Conservation (phyloP, 768 basidiomycete genomes). For the Pleurotus cornucopiae region DNA sequence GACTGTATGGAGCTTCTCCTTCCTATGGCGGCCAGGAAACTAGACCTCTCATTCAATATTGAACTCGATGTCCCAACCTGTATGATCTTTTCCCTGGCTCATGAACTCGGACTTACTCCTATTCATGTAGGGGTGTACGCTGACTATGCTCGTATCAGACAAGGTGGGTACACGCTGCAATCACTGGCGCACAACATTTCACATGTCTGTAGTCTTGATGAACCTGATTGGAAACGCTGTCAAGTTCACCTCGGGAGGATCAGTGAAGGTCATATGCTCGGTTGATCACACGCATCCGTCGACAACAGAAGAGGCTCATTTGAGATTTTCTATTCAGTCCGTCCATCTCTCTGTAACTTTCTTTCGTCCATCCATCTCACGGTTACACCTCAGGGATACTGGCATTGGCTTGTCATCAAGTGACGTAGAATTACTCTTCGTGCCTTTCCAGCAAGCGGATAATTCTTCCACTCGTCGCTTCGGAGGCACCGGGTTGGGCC, state of each 20-base stretch:
- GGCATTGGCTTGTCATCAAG: conserved; percentile 67
- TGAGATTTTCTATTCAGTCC: conserved; percentile 68
- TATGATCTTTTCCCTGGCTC: conserved; percentile 22
- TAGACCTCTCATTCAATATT: conserved; percentile 72
- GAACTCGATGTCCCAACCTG: conserved; percentile 62
- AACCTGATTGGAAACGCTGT: conserved; percentile 76
- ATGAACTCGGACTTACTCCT: background rate
- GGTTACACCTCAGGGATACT: conserved; percentile 45
- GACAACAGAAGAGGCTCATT: conserved; percentile 37
- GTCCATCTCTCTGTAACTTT: conserved; percentile 12
- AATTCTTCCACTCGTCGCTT: conserved; percentile 74
- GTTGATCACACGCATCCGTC: conserved; percentile 35
- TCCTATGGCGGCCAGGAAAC: conserved; percentile 71
- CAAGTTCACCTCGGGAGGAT: conserved; percentile 66
- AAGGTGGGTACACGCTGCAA: conserved; percentile 36
- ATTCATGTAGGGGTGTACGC: conserved; percentile 54
- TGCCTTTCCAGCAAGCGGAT: conserved; percentile 77
- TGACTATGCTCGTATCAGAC: conserved; percentile 70
- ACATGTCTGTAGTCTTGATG: conserved; percentile 52
- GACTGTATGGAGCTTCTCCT: conserved; percentile 76
- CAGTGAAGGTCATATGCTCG: conserved; percentile 58
- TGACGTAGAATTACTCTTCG: conserved; percentile 65
- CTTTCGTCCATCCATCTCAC: background rate
- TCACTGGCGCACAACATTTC: background rate
- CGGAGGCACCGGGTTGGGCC: conserved; percentile 73